phyloP scores from a whole-genome alignment of 768 basidiomycete genomes.

The Fistulinella prunicolor region DNA sequence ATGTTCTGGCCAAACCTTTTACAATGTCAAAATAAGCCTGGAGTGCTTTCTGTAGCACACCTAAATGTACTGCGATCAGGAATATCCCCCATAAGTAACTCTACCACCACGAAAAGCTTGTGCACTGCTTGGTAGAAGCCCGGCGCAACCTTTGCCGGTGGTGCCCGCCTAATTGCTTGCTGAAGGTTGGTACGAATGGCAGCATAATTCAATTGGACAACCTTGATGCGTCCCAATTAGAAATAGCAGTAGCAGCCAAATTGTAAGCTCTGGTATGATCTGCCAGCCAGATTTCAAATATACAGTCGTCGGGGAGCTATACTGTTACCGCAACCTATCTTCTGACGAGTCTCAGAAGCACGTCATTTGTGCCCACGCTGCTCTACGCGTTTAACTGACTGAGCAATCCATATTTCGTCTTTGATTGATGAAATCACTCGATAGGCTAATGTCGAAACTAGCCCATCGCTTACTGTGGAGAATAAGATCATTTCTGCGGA shows the following conservation, averaged over 20 bases:
- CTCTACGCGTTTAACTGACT: no score
- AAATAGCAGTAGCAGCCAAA: slow-evolving; percentile 93
- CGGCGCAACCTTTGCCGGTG: slow-evolving; percentile 80
- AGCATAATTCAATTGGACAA: slow-evolving; percentile 90
- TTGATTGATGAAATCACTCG: no score
- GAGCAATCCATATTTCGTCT: no score
- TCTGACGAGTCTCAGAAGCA: no score
- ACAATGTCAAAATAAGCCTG: slow-evolving; percentile 93
- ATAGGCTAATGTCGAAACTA: no score
- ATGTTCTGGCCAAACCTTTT: slow-evolving; percentile 59
- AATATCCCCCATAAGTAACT: slow-evolving; percentile 96
- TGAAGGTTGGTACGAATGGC: slow-evolving; percentile 88
- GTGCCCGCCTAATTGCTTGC: slow-evolving; percentile 93
- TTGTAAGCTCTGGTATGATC: no score
- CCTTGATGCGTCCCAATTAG: slow-evolving; percentile 89
- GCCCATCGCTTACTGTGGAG: no score
- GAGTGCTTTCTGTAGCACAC: slow-evolving; percentile 86
- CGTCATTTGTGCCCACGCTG: no score
- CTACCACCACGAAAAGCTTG: slow-evolving; percentile 92
- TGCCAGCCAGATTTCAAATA: no score
- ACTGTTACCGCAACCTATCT: no score
- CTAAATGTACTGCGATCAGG: slow-evolving; percentile 89
- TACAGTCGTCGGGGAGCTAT: no score
- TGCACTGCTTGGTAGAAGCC: slow-evolving; percentile 96
- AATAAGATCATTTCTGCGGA: no score